Evolutionary conservation across 495 filamentous ascomycete species (phyloP).

Genomic region (Pyrenula massariospora): DNA sequence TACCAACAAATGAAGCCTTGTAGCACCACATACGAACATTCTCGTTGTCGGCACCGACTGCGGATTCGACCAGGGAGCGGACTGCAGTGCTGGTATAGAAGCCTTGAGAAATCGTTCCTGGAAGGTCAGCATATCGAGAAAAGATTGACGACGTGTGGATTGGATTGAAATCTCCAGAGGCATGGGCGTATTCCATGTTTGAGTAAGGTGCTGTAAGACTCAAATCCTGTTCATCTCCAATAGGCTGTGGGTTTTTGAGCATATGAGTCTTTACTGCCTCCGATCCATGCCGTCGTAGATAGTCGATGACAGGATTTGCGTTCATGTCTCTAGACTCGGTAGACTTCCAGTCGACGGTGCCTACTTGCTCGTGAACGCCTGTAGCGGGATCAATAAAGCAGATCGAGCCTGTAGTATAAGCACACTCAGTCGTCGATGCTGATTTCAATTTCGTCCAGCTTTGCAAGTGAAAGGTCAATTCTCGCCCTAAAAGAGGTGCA

Average conservation of each 20-base stretch:
- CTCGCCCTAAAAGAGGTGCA: not conserved
- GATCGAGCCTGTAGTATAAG: not conserved
- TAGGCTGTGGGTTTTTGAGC: not conserved
- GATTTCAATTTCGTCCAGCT: not conserved
- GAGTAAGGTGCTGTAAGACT: slow-evolving; percentile 4
- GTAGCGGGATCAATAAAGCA: not conserved
- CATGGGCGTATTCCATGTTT: slow-evolving; percentile 15
- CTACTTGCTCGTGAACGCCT: not conserved
- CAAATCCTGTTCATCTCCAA: not conserved
- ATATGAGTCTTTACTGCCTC: not conserved
- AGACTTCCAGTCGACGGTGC: not conserved
- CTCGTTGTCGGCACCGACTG: not conserved
- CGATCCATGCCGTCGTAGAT: not conserved
- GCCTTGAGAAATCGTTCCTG: slow-evolving; percentile 23
- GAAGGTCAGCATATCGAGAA: slow-evolving; percentile 16
- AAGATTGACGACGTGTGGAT: slow-evolving; percentile 22
- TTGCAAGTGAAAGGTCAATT: not conserved
- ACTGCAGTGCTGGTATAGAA: slow-evolving; percentile 20
- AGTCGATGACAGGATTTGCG: not conserved
- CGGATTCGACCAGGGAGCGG: slow-evolving; percentile 7
- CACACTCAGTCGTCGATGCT: not conserved
- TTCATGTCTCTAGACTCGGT: not conserved
- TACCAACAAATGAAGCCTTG: slow-evolving; percentile 16
- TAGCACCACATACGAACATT: slow-evolving; percentile 13
- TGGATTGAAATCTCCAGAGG: slow-evolving; percentile 25